Conservation (phyloP, 768 basidiomycete genomes). For the Kwoniella europaea region DNA sequence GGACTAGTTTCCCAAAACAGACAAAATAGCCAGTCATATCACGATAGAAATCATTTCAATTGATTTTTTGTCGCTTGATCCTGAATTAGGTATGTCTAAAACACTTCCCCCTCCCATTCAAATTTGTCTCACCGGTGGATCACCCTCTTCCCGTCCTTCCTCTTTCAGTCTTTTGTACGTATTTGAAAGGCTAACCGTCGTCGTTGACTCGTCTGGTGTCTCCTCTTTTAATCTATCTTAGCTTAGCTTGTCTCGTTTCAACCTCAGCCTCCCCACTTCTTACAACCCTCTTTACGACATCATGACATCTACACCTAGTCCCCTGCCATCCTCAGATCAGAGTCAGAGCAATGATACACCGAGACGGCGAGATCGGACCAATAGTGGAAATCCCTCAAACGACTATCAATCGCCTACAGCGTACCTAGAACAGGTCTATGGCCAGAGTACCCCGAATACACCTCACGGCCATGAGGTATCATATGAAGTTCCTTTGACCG, state of each 20-base stretch:
- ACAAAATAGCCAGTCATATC: neutral
- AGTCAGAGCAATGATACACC: conserved; percentile 6
- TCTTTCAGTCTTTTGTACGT: neutral
- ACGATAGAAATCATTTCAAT: conserved; percentile 9
- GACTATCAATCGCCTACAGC: conserved; percentile 17
- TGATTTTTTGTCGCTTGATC: neutral
- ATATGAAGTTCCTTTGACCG: conserved; percentile 12
- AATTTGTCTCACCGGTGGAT: neutral
- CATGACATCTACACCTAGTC: conserved; percentile 14
- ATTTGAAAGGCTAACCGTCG: neutral
- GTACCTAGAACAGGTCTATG: conserved; percentile 14
- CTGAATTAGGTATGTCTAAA: conserved; percentile 9
- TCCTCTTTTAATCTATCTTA: conserved; percentile 1
- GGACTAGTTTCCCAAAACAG: conserved; percentile 9
- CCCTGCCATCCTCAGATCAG: conserved; percentile 2
- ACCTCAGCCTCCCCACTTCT: neutral
- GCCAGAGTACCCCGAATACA: conserved; percentile 14
- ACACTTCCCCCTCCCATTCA: conserved; percentile 3
- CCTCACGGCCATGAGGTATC: conserved; percentile 17
- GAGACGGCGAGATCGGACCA: conserved; percentile 4
- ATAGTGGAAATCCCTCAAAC: conserved; percentile 1
- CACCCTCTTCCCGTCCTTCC: neutral
- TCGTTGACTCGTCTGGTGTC: neutral
- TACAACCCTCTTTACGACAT: conserved; percentile 4
- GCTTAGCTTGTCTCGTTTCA: conserved; percentile 13